These are phyloP conservation scores for Cytospora leucostoma DNA, from an alignment of 2,329 filamentous ascomycete species.

Conservation along the genomic window DNA sequence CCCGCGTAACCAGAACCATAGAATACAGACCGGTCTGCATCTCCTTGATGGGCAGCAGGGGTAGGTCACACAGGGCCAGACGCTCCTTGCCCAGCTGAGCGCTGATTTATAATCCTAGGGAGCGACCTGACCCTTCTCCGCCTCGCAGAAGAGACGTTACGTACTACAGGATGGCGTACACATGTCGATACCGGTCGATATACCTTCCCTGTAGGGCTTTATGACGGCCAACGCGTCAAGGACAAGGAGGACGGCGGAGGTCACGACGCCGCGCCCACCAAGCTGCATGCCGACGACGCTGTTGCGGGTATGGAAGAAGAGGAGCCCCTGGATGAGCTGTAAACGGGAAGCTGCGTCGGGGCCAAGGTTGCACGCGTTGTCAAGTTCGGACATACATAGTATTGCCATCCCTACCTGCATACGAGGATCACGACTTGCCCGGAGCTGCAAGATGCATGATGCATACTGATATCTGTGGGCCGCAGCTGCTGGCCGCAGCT, in stretches of 20 bases:
- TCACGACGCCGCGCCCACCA: background rate
- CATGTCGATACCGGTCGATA: constrained; percentile 17
- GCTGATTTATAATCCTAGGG: constrained; percentile 1
- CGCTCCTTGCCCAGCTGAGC: background rate
- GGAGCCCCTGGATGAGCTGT: constrained; percentile 11
- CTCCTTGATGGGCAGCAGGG: constrained; percentile 23
- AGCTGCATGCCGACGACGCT: background rate
- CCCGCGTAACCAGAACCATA: constrained; percentile 15
- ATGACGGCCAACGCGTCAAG: constrained; percentile 19
- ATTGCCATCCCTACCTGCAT: background rate
- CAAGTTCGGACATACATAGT: background rate
- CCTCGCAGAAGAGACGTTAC: constrained; percentile 10
- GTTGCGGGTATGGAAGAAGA: background rate
- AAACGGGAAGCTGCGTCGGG: background rate
- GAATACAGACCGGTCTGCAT: constrained; percentile 22
- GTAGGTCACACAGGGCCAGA: background rate
- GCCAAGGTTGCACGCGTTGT: background rate
- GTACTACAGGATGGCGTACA: constrained; percentile 20
- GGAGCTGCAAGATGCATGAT: too few species aligned
- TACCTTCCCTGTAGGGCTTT: constrained; percentile 21
- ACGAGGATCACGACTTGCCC: too few species aligned
- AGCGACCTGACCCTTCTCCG: constrained; percentile 21
- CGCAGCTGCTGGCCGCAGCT: too few species aligned
- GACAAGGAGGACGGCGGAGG: constrained; percentile 1
- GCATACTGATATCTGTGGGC: too few species aligned